These are phyloP conservation scores for Astraeus odoratus DNA, from an alignment of 768 basidiomycete genomes.

Conservation along the genomic window DNA sequence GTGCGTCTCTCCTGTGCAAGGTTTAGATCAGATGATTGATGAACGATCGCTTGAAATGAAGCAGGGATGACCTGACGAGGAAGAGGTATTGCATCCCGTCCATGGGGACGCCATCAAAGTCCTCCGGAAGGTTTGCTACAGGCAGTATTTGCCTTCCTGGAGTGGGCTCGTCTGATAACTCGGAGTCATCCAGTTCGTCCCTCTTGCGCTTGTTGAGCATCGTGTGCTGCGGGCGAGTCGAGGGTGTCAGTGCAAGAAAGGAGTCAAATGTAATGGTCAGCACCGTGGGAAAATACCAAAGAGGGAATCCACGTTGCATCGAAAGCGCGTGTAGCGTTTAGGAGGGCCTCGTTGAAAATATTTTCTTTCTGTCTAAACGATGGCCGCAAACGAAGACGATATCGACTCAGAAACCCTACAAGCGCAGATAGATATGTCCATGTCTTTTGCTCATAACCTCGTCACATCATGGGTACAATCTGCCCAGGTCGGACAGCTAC, in stretches of 20 bases:
- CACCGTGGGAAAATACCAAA: no score
- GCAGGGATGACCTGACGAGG: constrained; percentile 55
- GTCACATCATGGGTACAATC: constrained; percentile 75
- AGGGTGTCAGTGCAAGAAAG: no score
- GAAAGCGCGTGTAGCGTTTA: no score
- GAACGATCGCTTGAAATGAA: constrained; percentile 4
- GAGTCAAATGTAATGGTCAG: no score
- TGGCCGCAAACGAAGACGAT: constrained; percentile 41
- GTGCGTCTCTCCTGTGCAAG: constrained; percentile 58
- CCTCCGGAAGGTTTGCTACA: constrained; percentile 69
- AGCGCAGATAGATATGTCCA: constrained; percentile 76
- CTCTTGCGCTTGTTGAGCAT: constrained; percentile 50
- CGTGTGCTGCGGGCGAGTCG: background rate
- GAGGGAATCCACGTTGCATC: no score
- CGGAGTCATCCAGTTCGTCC: constrained; percentile 41
- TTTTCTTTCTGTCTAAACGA: no score
- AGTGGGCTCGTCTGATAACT: constrained; percentile 54
- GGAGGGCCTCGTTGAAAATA: no score
- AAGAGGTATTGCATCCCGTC: constrained; percentile 81
- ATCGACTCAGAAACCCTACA: constrained; percentile 65
- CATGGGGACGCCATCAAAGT: constrained; percentile 57
- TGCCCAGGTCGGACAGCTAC: constrained; percentile 32
- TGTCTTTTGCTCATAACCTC: constrained; percentile 69
- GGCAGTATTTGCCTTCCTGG: constrained; percentile 71
- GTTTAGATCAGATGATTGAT: constrained; percentile 8